These are phyloP conservation scores for Endoconidiophora laricicola DNA, from an alignment of 2,329 filamentous ascomycete genomes.

Conservation along the genomic window DNA sequence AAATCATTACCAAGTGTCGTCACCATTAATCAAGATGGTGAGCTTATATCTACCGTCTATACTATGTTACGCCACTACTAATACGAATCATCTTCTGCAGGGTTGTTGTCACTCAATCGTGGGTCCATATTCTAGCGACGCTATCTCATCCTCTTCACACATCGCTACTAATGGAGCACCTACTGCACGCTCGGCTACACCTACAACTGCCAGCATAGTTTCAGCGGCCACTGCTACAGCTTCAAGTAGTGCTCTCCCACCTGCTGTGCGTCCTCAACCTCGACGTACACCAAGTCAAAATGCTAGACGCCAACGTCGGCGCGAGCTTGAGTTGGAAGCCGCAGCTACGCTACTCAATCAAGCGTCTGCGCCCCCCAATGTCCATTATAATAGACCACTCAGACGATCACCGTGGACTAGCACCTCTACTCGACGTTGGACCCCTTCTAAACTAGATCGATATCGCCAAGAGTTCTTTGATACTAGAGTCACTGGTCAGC, in stretches of 20 bases:
- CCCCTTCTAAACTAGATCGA: slow-evolving; percentile 45
- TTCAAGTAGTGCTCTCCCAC: too few relatives aligned
- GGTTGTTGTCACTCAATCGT: slow-evolving; percentile 2
- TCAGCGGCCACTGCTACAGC: too few relatives aligned
- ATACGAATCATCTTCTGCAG: background rate
- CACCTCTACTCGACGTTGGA: slow-evolving; percentile 41
- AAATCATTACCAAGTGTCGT: too few relatives aligned
- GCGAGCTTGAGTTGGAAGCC: slow-evolving; percentile 4
- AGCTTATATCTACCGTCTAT: background rate
- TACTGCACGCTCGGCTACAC: background rate
- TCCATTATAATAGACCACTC: slow-evolving; percentile 46
- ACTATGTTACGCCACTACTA: background rate
- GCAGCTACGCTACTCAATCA: slow-evolving; percentile 18
- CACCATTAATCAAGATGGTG: too few relatives aligned
- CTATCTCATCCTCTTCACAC: background rate
- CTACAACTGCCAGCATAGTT: too few relatives aligned
- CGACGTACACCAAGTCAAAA: background rate
- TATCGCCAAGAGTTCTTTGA: slow-evolving; percentile 81
- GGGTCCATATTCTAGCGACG: background rate
- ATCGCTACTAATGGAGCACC: background rate
- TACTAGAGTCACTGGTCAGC: slow-evolving; percentile 60
- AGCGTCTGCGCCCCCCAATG: slow-evolving; percentile 18
- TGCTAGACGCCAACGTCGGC: background rate
- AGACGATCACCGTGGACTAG: slow-evolving; percentile 44
- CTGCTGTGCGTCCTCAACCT: background rate